Conservation (phyloP, 2,329 filamentous ascomycete species). For the Diaporthe nobilis region DNA sequence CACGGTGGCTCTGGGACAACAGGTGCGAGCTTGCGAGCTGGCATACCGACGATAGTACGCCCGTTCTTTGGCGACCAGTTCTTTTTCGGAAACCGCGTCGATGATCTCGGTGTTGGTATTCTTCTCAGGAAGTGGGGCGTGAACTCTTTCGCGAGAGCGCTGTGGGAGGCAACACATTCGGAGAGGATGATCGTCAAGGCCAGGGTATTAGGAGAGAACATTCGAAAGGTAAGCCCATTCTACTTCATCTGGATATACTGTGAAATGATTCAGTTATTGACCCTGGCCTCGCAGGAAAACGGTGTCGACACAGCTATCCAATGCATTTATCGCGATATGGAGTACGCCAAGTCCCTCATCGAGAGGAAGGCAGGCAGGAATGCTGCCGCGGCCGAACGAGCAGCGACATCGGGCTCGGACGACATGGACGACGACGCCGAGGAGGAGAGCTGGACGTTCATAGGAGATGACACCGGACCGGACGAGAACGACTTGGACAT, state of each 20-base stretch:
- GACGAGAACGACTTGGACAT: slow-evolving; percentile 51
- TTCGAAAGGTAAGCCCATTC: slow-evolving; percentile 78
- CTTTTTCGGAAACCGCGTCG: slow-evolving; percentile 92
- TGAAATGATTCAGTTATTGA: neutral
- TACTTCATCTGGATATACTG: neutral
- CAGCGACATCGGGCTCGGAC: slow-evolving; percentile 49
- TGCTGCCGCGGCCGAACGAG: slow-evolving; percentile 51
- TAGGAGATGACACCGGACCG: slow-evolving; percentile 69
- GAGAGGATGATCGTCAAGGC: slow-evolving; percentile 94
- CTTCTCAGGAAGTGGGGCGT: slow-evolving; percentile 91
- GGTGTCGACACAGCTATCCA: slow-evolving; percentile 93
- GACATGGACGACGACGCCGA: slow-evolving; percentile 73
- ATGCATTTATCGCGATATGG: slow-evolving; percentile 92
- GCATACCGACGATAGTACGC: slow-evolving; percentile 93
- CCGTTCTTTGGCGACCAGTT: slow-evolving; percentile 99
- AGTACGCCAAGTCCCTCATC: slow-evolving; percentile 90
- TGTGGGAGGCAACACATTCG: slow-evolving; percentile 93
- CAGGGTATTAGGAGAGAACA: slow-evolving; percentile 84
- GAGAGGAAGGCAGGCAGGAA: slow-evolving; percentile 73
- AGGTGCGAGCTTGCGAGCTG: slow-evolving; percentile 90
- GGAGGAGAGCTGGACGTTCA: slow-evolving; percentile 92
- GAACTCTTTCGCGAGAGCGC: slow-evolving; percentile 84
- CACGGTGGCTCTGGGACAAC: slow-evolving; percentile 97
- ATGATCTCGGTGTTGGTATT: slow-evolving; percentile 93
- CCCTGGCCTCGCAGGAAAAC: slow-evolving; percentile 74